Base-by-base conservation (phyloP, 306 rosid species). In the Quercus glauca region DNA sequence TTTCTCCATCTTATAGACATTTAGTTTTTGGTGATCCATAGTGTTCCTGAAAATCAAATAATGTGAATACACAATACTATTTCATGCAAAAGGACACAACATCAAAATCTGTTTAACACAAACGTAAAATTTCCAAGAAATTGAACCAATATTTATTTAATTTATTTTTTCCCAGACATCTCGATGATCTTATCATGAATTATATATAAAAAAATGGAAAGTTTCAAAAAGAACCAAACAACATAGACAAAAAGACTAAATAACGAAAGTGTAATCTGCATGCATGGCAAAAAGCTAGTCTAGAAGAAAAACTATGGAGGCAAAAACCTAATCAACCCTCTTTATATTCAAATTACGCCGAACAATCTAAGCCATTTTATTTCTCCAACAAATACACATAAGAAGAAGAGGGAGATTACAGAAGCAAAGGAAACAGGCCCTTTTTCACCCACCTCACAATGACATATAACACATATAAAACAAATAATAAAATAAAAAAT, bases 301-400 rank as follows among this genome's bases (percentile, higher is more conserved):
- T 53, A 53, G 58, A 55, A 68, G 25, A 68, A 67, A 18, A 35
- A 68, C 2, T 6, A 31, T 2, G 6, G 51, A 68, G 69, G 26
- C 23, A 68, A 68, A 31, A 68, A 33, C 49, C 53, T 68, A 17
- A 19, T 31, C 72, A 28, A 26, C 35, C 23, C 19, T 17, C 21
- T 14, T 68, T 6, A 19, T 63, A 55, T 25, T 74, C 2, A 55
- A 69, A 74, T 43, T 37, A 73, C n/a, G 70, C 37, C 12, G 35
- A 68, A 56, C 43, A 8, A 20, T 65, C 64, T 73, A 79, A 26
- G 18, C 15, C 17, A 67, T 55, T 55, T 17, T 49, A 51, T 76
- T 55, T 20, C 69, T 81, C 71, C 76, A 75, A 31, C 12, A 69
- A 31, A 52, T 63, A 55, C 31, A 71, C 59, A 69, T 74, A 57